A percentile compares a stretch with the other conserved stretches of the same genome.
phyloP scores from a whole-genome alignment of 257 asterid genomes.

The Solanum sparsipilum region DNA sequence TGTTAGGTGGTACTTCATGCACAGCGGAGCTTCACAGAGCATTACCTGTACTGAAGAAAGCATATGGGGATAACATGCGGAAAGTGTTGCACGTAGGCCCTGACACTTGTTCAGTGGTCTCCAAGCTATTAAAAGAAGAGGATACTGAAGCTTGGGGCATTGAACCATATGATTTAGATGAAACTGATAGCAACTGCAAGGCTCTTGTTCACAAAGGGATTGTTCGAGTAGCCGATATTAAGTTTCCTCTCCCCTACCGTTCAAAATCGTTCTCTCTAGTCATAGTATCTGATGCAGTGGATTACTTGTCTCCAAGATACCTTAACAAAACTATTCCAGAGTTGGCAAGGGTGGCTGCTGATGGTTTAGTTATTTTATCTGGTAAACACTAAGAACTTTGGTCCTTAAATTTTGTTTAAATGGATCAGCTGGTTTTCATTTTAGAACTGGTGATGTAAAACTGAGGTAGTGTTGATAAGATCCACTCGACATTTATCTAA shows the following conservation, averaged over 20 bases:
- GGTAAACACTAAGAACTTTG: slow-evolving; percentile 31
- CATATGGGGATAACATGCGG: slow-evolving; percentile 69
- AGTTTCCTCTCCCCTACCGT: slow-evolving; percentile 82
- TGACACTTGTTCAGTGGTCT: slow-evolving; percentile 74
- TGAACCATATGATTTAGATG: slow-evolving; percentile 79
- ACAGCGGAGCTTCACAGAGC: slow-evolving; percentile 47
- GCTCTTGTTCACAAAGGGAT: slow-evolving; percentile 65
- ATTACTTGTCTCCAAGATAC: slow-evolving; percentile 80
- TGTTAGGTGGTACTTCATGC: slow-evolving; percentile 68
- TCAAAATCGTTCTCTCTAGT: slow-evolving; percentile 80
- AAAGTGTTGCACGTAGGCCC: slow-evolving; percentile 88
- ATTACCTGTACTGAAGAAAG: slow-evolving; percentile 59
- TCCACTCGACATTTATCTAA: background rate
- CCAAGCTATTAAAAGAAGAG: slow-evolving; percentile 61
- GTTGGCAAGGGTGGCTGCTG: slow-evolving; percentile 63
- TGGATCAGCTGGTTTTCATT: background rate
- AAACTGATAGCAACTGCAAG: slow-evolving; percentile 64
- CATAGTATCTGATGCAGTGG: slow-evolving; percentile 72
- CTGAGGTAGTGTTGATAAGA: background rate
- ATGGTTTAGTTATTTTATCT: slow-evolving; percentile 64
- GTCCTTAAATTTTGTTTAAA: background rate
- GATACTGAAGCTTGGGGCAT: slow-evolving; percentile 91
- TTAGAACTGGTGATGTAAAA: background rate
- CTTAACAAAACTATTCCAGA: slow-evolving; percentile 70
- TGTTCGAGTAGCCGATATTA: slow-evolving; percentile 83